A percentile compares a stretch with the other conserved stretches of the same genome.
Conservation (phyloP, 2,329 filamentous ascomycete species). For the Calycina herbarum region DNA sequence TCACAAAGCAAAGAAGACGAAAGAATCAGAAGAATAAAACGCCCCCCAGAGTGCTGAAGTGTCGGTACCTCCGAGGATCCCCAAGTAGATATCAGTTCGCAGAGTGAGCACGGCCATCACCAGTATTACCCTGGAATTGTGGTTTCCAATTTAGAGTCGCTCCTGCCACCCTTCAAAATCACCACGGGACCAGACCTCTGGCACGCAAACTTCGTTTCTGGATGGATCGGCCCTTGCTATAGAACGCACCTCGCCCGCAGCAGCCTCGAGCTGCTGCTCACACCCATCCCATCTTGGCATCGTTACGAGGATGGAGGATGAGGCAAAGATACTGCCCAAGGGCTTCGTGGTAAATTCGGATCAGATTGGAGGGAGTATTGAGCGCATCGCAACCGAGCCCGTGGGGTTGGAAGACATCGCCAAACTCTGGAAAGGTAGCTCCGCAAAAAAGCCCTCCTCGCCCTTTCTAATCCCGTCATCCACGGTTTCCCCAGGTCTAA, state of each 20-base stretch:
- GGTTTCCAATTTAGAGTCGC: not conserved
- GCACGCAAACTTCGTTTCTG: constrained; percentile 13
- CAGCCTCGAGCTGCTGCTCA: constrained; percentile 36
- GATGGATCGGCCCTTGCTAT: constrained; percentile 22
- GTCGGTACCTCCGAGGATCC: not conserved
- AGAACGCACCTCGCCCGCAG: constrained; percentile 22
- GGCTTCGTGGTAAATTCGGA: constrained; percentile 57
- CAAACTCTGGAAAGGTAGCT: constrained; percentile 55
- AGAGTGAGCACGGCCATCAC: not conserved
- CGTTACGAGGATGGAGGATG: constrained; percentile 28
- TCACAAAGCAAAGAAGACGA: not conserved
- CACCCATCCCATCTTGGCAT: constrained; percentile 17
- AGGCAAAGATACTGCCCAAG: constrained; percentile 52
- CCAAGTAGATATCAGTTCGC: not conserved
- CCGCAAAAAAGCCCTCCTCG: constrained; percentile 9
- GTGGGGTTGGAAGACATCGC: constrained; percentile 49
- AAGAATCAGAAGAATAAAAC: not conserved
- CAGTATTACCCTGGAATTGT: not conserved
- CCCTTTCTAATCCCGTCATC: constrained; percentile 4
- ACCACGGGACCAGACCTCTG: not conserved
- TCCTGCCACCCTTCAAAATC: not conserved
- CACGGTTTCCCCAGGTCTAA: constrained; percentile 15
- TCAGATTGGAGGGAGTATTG: constrained; percentile 51
- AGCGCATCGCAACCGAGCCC: constrained; percentile 44
- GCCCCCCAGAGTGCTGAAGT: not conserved